Evolutionary conservation across 139 green algal genomes (phyloP), one percentile per base, ranked within the genome.

Genomic region (Tetradesmus obliquus): DNA sequence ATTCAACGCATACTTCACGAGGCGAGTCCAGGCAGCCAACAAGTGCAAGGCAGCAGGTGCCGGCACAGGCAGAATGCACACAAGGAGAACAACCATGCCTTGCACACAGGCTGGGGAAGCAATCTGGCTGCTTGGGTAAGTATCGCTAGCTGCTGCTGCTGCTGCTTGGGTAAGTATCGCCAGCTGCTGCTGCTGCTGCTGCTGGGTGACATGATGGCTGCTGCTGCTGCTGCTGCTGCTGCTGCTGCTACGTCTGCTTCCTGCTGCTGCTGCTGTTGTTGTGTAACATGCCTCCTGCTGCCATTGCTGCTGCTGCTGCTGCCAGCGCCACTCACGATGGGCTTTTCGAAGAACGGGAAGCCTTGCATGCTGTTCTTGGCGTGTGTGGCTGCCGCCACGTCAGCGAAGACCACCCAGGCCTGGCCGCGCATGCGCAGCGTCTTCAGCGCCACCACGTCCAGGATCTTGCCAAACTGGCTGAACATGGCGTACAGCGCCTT

Each of bases 271-370:
- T 10, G 72, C 72, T 32, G 13, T 81, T 32, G n/a, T 3, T 32
- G 72, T 81, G 12, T 32, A 3, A 32, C 20, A 81, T 66, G 57
- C 57, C 6, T 66, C 1, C 6, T 66, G 57, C 22, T 55, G 76
- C 7, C n/a, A 55, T 32, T 51, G 17, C 80, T 24, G 80, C 80
- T 60, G 80, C 51, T 60, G 81, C 81, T 62, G 81, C 81, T 53
- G 76, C 24, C 15, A 45, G 12, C n/a, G 9, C 20, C 55, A 89
- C 96, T 92, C 90, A 98, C 96, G 92, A 99, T 98, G 9, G 98
- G 97, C 95, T 99, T 99, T 80, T 99, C 97, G 80, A 98, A 99
- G 95, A 99, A 99, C 0, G 97, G 98, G 93, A 99, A 99, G 22
- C 96, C 97, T 88, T 99, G 97, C 97, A 99, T 98, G 17, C 95